Evolutionary conservation across 1,139 yeast genomes (phyloP), one percentile per base, ranked within the genome.

Genomic region (Debaryomyces psychrophilus): DNA sequence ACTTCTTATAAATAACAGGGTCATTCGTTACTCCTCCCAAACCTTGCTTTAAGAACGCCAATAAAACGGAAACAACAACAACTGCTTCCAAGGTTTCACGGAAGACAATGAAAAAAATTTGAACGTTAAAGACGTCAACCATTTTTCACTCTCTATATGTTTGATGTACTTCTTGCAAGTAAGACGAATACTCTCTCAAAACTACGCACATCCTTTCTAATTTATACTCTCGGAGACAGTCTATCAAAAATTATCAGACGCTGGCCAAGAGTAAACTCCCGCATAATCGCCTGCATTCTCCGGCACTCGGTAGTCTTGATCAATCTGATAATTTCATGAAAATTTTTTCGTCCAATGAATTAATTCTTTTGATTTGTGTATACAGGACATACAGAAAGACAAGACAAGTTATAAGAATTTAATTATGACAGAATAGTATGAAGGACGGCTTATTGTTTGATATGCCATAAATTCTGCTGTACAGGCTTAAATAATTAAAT

Each of bases 41-140:
- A 62, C 90, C 87, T 71, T 90, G 97, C 64, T 88, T 90, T 50
- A 92, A 81, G 68, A 92, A 92, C 18, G 97, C 93, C 50, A 92
- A 77, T 50, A 92, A 77, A 42, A 92, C 96, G 2, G 98, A 89
- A 48, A 92, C 87, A 52, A 92, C 90, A 50, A 92, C 82, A 41
- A 90, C 80, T 43, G 97, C 96, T 72, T 92, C 98, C 52, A 92
- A 75, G 1, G 96, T 76, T 70, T 92, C 98, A 70, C 98, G 82
- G 59, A 92, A 81, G 49, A 90, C 90, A 58, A 92, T 86, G 71
- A 92, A 90, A 71, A 90, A 92, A 53, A 80, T 71, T 57, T 77
- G 79, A 31, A 77, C 82, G 65, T 77, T 80, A 59, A 80, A 80
- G 42, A 79, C 81, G 62, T 67, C 53, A 44, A 61, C 71, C 74